Evolutionary conservation across 345 rosid species (phyloP).

Genomic region (Brassica nigra): DNA sequence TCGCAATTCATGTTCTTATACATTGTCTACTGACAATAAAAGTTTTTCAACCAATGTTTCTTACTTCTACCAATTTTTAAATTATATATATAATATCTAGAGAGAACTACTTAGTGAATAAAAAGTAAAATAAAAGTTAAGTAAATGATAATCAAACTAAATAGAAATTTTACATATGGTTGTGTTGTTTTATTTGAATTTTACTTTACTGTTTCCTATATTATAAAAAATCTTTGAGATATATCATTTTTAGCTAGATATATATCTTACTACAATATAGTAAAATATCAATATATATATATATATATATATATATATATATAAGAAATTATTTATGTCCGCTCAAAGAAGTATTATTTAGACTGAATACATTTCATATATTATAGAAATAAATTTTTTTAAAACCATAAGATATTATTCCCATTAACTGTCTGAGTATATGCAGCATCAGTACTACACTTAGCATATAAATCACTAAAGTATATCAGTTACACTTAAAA

Average conservation of each 20-base stretch:
- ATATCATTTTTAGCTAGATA: neutral
- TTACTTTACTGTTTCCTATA: neutral
- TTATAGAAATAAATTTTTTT: neutral
- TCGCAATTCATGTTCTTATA: too few relatives aligned
- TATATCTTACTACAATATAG: neutral
- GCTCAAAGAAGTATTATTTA: neutral
- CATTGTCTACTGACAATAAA: too few relatives aligned
- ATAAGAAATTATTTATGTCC: neutral
- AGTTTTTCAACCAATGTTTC: neutral
- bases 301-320: neutral
- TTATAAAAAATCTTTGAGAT: neutral
- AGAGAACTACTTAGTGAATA: neutral
- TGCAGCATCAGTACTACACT: neutral
- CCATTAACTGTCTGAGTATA: neutral
- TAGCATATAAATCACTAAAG: neutral
- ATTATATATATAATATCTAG: neutral
- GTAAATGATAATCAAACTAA: neutral
- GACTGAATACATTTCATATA: neutral
- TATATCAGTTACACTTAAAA: neutral
- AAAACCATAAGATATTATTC: neutral
- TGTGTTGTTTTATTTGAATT: neutral
- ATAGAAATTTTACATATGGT: neutral
- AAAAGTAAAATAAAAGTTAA: neutral
- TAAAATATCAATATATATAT: neutral
- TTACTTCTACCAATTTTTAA: neutral